Percentiles rank a stretch among this genome's conserved stretches.
Evolutionary conservation across 225 moss, liverwort and hornwort species (phyloP).

Genomic region (Rhytidiadelphus loreus): DNA sequence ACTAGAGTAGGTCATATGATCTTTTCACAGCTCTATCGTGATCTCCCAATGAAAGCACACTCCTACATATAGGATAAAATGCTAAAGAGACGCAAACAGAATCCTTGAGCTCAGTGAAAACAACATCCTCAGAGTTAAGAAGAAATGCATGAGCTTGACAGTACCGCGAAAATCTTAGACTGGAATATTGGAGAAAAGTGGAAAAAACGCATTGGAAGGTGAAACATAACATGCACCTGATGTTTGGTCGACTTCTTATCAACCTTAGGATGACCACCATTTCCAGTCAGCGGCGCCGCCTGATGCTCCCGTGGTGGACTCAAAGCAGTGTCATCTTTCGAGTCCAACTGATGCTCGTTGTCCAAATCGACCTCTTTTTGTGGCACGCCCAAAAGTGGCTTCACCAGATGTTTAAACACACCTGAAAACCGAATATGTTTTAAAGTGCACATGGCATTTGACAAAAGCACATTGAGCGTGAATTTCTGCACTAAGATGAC

Average conservation of each 20-base stretch:
- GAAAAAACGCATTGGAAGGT: not conserved
- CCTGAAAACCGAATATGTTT: not conserved
- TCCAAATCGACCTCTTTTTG: constrained; percentile 33
- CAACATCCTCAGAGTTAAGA: not conserved
- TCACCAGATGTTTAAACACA: constrained; percentile 27
- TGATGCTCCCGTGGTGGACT: constrained; percentile 3
- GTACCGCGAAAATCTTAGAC: not conserved
- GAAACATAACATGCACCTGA: constrained; percentile 11
- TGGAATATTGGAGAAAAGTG: not conserved
- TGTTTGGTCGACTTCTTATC: constrained; percentile 41
- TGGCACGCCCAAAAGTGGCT: constrained; percentile 35
- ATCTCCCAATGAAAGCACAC: not conserved
- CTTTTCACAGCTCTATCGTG: not conserved
- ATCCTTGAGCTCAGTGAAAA: not conserved
- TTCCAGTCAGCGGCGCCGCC: constrained; percentile 2
- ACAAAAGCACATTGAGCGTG: not conserved
- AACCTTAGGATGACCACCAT: constrained; percentile 5
- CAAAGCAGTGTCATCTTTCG: constrained; percentile 27
- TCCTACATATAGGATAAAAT: not conserved
- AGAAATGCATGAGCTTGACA: not conserved
- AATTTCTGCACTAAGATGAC: not conserved
- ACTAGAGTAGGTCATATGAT: not conserved
- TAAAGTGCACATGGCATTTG: not conserved
- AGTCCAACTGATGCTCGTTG: constrained; percentile 11
- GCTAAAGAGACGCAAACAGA: not conserved